Base-by-base conservation (phyloP, 179 eudicot species). In the Silene vulgaris region DNA sequence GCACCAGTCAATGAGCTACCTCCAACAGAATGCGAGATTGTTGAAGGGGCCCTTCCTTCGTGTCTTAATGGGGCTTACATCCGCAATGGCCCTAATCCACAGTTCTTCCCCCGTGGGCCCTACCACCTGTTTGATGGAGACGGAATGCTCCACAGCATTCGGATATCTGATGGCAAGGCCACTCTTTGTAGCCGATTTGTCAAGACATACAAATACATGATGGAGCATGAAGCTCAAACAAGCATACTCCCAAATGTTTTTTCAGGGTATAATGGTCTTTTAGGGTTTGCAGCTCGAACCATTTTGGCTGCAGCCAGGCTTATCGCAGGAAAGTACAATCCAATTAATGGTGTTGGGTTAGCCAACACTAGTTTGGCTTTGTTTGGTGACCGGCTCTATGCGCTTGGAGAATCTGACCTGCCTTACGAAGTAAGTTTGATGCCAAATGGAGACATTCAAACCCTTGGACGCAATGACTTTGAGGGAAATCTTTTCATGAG, bases 21-120 rank as follows among this genome's bases (percentile, higher is more conserved):
- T 1, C 93, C 96, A 0, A 84, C 90, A 0, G 80, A 78, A 30
- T 91, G 96, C 74, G 74, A 75, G 48, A 82, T 84, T 12, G 66
- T 82, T 5, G 75, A 78, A 8, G 97, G 97, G 5, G 37, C 74
- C 69, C 85, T 89, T 14, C 97, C 97, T 12, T 45, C 82, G 2
- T 84, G 85, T 74, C 90, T 91, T 0, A 76, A 90, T 75, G 97
- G 90, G 14, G 91, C 88, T n/a, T 91, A 91, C 83, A 87, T 91
- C 70, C 87, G 97, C 8, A 91, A 89, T 73, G 97, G 97, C 37
- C 92, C 97, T 12, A 91, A 91, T 80, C 92, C 94, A 13, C 97
- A 89, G 61, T 87, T 83, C 81, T 78, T 86, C 57, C 93, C 96
- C 8, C 84, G 80, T 0, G 90, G 96, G 7, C 96, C 96, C 6